Base-by-base conservation (phyloP, 345 rosid genomes). In the Heritiera fomes region DNA sequence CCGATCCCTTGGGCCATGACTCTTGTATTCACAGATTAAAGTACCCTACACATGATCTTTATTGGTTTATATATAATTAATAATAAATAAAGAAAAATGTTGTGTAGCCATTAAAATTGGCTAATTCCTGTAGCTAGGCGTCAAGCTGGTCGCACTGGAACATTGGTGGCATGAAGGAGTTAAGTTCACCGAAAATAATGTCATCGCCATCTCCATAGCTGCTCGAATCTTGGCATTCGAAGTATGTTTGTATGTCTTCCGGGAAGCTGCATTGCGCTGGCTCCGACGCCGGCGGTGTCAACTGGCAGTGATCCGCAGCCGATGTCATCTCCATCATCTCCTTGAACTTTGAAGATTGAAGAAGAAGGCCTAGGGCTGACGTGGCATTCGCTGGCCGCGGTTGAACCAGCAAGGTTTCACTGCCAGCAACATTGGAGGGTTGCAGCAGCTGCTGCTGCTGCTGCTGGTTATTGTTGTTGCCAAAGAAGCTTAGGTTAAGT, bases 171-270 rank as follows among this genome's bases (percentile, higher is more conserved):
- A 79, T 80, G 53, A 88, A 80, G 18, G 91, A 75, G 82, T 86
- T 83, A 8, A 92, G 89, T 67, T 87, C 92, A 74, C 90, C 87
- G 64, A 90, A 95, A 3, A 91, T 73, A 18, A 80, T 75, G 66
- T 92, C 92, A 41, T 90, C 94, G 8, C 84, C 88, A 10, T 85
- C 87, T 0, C 75, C 76, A n/a, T 71, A 82, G 77, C 83, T 80
- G 81, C 82, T 81, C 14, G 92, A 80, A 20, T 93, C 93, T 75
- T 88, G 94, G 70, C 90, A 86, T 58, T 77, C 87, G 28, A 95
- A 95, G 76, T 84, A 93, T 0, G 97, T 95, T 63, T 91, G 95
- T 4, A 93, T 84, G 30, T 93, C 93, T 23, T 91, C 97, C 0
- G 98, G 98, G 73, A 93, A 93, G 81, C 89, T 90, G 82, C 92